Evolutionary conservation across 2,329 filamentous ascomycete genomes (phyloP).

Genomic region (Aurifilum marmelostoma): DNA sequence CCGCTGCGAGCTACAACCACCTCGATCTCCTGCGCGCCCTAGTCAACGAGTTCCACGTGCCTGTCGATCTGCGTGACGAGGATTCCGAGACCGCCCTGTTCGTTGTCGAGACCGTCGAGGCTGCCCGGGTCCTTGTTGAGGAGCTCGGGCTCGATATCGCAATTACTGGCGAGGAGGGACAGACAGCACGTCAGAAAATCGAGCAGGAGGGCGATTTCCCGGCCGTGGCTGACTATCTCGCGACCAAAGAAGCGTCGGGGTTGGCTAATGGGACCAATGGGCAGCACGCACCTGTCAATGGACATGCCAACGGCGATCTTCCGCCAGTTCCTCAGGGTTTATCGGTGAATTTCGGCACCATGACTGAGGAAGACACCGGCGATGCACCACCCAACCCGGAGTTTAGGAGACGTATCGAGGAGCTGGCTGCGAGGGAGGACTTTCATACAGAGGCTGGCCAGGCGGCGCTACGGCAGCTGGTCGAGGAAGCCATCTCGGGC

Average conservation of each 20-base stretch:
- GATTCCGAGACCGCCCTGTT: constrained; percentile 95
- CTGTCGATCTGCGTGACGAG: constrained; percentile 83
- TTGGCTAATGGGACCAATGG: constrained; percentile 17
- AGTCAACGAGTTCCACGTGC: constrained; percentile 74
- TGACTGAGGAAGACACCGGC: constrained; percentile 64
- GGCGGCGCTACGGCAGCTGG: constrained; percentile 73
- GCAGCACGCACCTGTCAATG: constrained; percentile 36
- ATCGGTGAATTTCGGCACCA: constrained; percentile 75
- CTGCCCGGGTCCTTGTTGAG: constrained; percentile 79
- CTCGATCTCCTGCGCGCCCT: constrained; percentile 76
- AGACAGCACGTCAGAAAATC: constrained; percentile 82
- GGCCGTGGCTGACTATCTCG: constrained; percentile 73
- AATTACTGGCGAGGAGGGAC: constrained; percentile 71
- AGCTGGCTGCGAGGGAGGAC: constrained; percentile 80
- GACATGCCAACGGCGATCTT: constrained; percentile 44
- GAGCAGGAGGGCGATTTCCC: constrained; percentile 77
- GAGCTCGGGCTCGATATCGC: constrained; percentile 73
- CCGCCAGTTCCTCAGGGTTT: constrained; percentile 76
- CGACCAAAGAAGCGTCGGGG: constrained; percentile 35
- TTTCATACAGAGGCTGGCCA: constrained; percentile 83
- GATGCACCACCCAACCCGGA: constrained; percentile 71
- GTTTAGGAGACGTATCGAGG: constrained; percentile 83
- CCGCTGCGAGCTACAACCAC: constrained; percentile 90
- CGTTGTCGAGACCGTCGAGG: constrained; percentile 79
- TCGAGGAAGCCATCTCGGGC: constrained; percentile 77